Percentiles rank a stretch among this genome's conserved stretches.
Conservation (phyloP, 1,139 yeast species). For the Protomyces pachydermus region DNA sequence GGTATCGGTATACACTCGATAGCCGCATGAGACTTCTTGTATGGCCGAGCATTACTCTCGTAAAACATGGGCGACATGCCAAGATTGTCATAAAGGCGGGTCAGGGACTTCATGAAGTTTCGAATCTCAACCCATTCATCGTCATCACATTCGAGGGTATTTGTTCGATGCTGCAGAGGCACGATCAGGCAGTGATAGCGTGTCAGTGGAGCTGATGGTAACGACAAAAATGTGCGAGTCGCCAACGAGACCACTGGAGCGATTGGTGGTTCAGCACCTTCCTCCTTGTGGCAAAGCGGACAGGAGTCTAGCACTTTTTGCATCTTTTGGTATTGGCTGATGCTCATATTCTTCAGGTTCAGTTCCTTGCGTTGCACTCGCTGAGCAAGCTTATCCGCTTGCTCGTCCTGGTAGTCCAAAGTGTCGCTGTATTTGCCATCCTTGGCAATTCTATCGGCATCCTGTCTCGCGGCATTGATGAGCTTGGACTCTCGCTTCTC, state of each 20-base stretch:
- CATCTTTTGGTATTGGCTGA: conserved; percentile 35
- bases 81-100: conserved; percentile 42
- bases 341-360: conserved; percentile 37
- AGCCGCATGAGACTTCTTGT: conserved; percentile 42
- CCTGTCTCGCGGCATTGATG: conserved; percentile 35
- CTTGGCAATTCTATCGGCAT: conserved; percentile 40
- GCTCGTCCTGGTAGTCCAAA: conserved; percentile 46
- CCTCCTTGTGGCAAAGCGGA: conserved; percentile 41
- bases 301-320: conserved; percentile 42
- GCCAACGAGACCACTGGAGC: conserved; percentile 39
- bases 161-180: conserved; percentile 45
- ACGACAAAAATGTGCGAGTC: conserved; percentile 37
- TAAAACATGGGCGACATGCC: conserved; percentile 45
- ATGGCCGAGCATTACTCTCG: conserved; percentile 43
- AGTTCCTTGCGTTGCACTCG: conserved; percentile 36
- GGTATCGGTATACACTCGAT: conserved; percentile 48
- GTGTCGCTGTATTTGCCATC: conserved; percentile 40
- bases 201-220: conserved; percentile 43
- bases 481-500: conserved; percentile 38
- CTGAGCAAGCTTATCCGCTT: conserved; percentile 42
- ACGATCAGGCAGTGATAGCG: conserved; percentile 42
- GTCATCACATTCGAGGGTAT: conserved; percentile 44
- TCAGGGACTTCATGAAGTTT: conserved; percentile 45
- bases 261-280: conserved; percentile 34
- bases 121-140: conserved; percentile 48